These are phyloP conservation scores for Fusarium sp. DNA, from an alignment of 2,329 filamentous ascomycete species.

Conservation along the genomic window DNA sequence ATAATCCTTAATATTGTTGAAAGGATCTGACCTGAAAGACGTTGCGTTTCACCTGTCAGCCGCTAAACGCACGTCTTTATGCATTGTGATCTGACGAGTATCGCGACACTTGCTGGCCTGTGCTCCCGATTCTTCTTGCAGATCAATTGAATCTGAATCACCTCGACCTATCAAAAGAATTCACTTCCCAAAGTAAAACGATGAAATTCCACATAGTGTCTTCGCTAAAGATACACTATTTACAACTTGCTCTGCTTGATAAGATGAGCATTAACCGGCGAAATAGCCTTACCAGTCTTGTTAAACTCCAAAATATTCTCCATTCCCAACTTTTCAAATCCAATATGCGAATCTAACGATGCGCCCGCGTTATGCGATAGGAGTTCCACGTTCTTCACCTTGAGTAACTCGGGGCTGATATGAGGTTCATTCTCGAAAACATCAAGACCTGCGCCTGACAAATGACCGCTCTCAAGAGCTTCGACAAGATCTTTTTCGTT, in stretches of 20 bases:
- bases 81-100: neutral
- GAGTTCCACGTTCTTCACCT: slow-evolving; percentile 44
- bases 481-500: slow-evolving; percentile 76
- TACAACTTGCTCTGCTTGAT: slow-evolving; percentile 43
- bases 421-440: slow-evolving; percentile 77
- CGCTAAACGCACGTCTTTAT: slow-evolving; percentile 27
- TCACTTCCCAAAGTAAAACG: no score
- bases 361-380: slow-evolving; percentile 43
- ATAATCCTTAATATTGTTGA: neutral
- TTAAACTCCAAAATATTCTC: slow-evolving; percentile 41
- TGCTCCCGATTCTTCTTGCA: neutral
- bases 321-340: slow-evolving; percentile 42
- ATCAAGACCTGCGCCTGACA: slow-evolving; percentile 73
- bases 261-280: slow-evolving; percentile 41
- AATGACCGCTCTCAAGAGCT: slow-evolving; percentile 70
- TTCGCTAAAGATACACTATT: no score
- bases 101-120: neutral
- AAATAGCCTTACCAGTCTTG: slow-evolving; percentile 40
- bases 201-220: no score
- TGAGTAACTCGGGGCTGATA: slow-evolving; percentile 42
- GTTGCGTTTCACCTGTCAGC: slow-evolving; percentile 14
- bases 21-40: slow-evolving; percentile 18
- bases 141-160: neutral
- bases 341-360: slow-evolving; percentile 41
- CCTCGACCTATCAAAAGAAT: no score